Evolutionary conservation across 129 eudicot species (phyloP).

Genomic region (Flaveria bidentis): DNA sequence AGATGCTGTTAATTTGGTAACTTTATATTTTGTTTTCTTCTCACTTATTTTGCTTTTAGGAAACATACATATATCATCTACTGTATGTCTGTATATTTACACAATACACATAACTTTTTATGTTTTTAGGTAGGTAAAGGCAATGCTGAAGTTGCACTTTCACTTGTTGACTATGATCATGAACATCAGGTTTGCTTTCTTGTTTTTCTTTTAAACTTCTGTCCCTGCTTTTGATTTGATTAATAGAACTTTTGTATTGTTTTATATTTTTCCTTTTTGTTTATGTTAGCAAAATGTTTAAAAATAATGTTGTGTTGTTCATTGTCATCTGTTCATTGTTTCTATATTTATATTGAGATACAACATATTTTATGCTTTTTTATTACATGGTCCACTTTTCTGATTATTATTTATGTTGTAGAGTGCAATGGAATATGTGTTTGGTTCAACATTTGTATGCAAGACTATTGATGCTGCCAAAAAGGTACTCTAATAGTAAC

Average conservation of each 20-base stretch:
- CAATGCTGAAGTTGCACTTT: constrained; percentile 95
- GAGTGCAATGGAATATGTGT: constrained; percentile 97
- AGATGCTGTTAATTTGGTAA: constrained; percentile 74
- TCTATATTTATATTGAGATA: constrained; percentile 4
- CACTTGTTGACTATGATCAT: constrained; percentile 80
- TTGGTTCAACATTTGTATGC: constrained; percentile 96
- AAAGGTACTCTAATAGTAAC: constrained; percentile 56
- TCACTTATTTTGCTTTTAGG: not conserved
- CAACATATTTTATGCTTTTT: constrained; percentile 3
- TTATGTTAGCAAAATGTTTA: constrained; percentile 8
- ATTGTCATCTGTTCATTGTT: not conserved
- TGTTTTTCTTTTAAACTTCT: not conserved
- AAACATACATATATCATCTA: not conserved
- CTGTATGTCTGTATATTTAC: constrained; percentile 3
- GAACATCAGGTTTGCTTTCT: constrained; percentile 64
- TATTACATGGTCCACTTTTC: not conserved
- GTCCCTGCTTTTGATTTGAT: not conserved
- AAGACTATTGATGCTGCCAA: constrained; percentile 79
- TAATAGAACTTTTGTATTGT: not conserved
- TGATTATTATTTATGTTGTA: constrained; percentile 44
- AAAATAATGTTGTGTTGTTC: not conserved
- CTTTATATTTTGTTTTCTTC: constrained; percentile 2
- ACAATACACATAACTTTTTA: not conserved
- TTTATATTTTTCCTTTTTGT: constrained; percentile 6
- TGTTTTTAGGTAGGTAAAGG: constrained; percentile 77